Conservation (phyloP, 768 basidiomycete genomes). For the Boletus vermiculosoides region DNA sequence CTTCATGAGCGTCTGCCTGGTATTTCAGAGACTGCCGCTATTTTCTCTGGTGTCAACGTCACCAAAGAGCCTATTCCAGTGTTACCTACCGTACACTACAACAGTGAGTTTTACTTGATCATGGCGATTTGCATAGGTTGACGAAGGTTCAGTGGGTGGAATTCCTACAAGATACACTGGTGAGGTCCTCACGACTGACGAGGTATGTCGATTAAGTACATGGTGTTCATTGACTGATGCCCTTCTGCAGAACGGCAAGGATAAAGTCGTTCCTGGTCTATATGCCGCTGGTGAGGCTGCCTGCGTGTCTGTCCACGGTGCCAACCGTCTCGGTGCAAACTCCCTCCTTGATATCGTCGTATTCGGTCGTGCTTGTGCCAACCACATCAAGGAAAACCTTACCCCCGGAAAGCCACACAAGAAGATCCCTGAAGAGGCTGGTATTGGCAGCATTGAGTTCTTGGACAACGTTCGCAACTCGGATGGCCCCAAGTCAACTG, state of each 20-base stretch:
- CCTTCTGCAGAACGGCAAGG: constrained; percentile 65
- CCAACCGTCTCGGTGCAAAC: constrained; percentile 99
- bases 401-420: constrained; percentile 91
- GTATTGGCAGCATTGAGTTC: constrained; percentile 79
- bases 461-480: constrained; percentile 87
- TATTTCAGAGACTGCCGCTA: constrained; percentile 99
- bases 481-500: constrained; percentile 80
- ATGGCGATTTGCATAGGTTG: constrained; percentile 7
- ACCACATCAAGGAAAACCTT: constrained; percentile 91
- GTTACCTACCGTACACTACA: constrained; percentile 97
- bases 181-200: constrained; percentile 87
- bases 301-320: constrained; percentile 98
- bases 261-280: constrained; percentile 91
- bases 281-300: constrained; percentile 99
- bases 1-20: constrained; percentile 96
- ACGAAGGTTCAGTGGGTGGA: constrained; percentile 78
- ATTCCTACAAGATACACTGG: constrained; percentile 99
- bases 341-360: constrained; percentile 98
- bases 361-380: constrained; percentile 98
- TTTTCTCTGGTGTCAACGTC: constrained; percentile 98
- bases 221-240: background rate
- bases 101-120: constrained; percentile 60
- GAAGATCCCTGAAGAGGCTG: constrained; percentile 81
- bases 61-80: constrained; percentile 99
- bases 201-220: constrained; percentile 34